Percentiles rank a stretch among this genome's conserved stretches.
phyloP scores from a whole-genome alignment of 1,139 yeast genomes.

The Suhomyces taliae region DNA sequence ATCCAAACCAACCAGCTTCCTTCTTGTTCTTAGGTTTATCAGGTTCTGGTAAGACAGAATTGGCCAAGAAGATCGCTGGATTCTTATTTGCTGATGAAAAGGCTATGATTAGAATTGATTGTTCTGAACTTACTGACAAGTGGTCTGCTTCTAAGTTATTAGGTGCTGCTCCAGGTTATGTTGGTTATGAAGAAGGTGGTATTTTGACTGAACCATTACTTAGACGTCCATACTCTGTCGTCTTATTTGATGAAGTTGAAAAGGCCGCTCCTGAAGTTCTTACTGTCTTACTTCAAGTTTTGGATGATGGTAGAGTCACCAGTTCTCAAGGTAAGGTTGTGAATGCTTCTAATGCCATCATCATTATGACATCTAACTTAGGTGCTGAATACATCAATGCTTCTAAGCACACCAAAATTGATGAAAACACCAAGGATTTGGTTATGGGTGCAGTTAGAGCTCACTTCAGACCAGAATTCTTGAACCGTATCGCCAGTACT shows the following conservation, averaged over 20 bases:
- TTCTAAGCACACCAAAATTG: slow-evolving; percentile 63
- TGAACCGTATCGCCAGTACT: slow-evolving; percentile 91
- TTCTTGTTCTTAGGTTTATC: slow-evolving; percentile 93
- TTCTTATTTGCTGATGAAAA: slow-evolving; percentile 93
- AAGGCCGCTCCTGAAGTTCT: slow-evolving; percentile 99
- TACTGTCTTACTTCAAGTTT: slow-evolving; percentile 83
- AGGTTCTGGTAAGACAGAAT: slow-evolving; percentile 98
- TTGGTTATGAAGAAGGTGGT: slow-evolving; percentile 98
- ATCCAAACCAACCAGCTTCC: slow-evolving; percentile 95
- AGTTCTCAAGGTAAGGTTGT: slow-evolving; percentile 92
- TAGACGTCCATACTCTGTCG: slow-evolving; percentile 91
- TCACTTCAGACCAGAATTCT: slow-evolving; percentile 96
- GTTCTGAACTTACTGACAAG: slow-evolving; percentile 94
- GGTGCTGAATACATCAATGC: slow-evolving; percentile 90
- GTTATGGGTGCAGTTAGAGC: slow-evolving; percentile 85
- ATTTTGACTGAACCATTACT: slow-evolving; percentile 87
- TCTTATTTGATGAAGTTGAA: slow-evolving; percentile 94
- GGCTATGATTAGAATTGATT: slow-evolving; percentile 96
- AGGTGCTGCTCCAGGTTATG: slow-evolving; percentile 98
- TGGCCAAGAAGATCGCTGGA: slow-evolving; percentile 94
- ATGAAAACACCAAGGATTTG: slow-evolving; percentile 63
- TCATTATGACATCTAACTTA: slow-evolving; percentile 95
- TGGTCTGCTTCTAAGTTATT: slow-evolving; percentile 92
- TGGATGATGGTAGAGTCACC: slow-evolving; percentile 96
- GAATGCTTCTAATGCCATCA: slow-evolving; percentile 87